phyloP scores from a whole-genome alignment of 2,329 filamentous ascomycete species.

The Ophiostoma sp. region DNA sequence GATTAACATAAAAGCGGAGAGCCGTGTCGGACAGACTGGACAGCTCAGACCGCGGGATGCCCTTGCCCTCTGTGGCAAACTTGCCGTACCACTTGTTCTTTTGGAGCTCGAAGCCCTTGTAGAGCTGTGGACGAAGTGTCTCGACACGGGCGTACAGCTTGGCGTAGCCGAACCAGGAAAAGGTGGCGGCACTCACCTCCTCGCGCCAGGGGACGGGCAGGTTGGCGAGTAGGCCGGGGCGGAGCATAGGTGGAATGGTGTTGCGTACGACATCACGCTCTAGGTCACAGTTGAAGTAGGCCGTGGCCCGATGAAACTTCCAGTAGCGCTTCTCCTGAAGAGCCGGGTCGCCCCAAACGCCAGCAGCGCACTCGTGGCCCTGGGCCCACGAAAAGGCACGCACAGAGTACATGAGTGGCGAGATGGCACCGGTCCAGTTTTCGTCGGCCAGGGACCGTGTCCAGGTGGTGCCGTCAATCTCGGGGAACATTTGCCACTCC shows the following conservation, averaged over 20 bases:
- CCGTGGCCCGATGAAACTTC: background rate
- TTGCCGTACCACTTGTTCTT: conserved; percentile 12
- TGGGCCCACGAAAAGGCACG: background rate
- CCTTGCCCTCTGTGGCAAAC: background rate
- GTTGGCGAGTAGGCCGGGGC: background rate
- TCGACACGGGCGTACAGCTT: background rate
- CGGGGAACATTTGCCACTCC: conserved; percentile 1
- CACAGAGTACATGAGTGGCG: background rate
- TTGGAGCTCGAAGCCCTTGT: background rate
- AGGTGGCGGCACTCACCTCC: background rate
- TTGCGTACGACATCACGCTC: background rate
- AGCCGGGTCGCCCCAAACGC: background rate
- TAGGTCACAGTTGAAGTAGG: background rate
- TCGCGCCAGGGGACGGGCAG: background rate
- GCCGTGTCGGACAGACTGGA: background rate
- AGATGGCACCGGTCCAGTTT: conserved; percentile 6
- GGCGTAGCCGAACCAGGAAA: background rate
- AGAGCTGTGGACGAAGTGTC: background rate
- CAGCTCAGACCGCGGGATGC: background rate
- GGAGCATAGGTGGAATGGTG: background rate
- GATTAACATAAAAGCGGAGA: background rate
- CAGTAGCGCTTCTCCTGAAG: background rate
- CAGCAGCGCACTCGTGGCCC: background rate
- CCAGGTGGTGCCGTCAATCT: conserved; percentile 1
- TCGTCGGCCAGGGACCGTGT: background rate